A percentile compares a stretch with the other conserved stretches of the same genome.
phyloP scores from a whole-genome alignment of 331 rosid genomes.

The Rosa hybrid region DNA sequence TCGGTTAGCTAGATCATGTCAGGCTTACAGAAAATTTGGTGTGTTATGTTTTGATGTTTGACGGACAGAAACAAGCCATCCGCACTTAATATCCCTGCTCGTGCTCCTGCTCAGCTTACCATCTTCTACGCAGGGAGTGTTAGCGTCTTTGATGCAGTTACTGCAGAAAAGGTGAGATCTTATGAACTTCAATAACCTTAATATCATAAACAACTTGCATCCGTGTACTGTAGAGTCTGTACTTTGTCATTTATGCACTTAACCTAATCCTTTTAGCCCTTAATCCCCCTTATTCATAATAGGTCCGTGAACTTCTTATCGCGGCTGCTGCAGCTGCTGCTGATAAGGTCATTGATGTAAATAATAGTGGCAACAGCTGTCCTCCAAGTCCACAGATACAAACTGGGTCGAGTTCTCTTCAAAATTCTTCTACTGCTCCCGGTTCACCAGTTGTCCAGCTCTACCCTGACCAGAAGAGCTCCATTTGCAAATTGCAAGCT shows the following conservation, averaged over 20 bases:
- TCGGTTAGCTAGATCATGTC: neutral
- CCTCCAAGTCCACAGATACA: slow-evolving; percentile 41
- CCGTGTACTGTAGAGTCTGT: neutral
- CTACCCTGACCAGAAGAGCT: slow-evolving; percentile 52
- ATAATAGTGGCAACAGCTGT: slow-evolving; percentile 37
- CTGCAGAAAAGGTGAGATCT: slow-evolving; percentile 51
- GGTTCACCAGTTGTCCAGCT: slow-evolving; percentile 45
- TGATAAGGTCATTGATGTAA: slow-evolving; percentile 45
- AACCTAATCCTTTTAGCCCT: neutral
- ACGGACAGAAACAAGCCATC: slow-evolving; percentile 42
- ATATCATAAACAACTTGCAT: neutral
- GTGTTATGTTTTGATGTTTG: slow-evolving; percentile 24
- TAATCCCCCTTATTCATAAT: slow-evolving; percentile 4
- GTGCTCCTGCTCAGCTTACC: slow-evolving; percentile 45
- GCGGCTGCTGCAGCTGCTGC: slow-evolving; percentile 49
- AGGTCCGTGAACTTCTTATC: slow-evolving; percentile 60
- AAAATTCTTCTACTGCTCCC: slow-evolving; percentile 41
- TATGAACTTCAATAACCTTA: neutral
- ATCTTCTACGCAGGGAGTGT: slow-evolving; percentile 61
- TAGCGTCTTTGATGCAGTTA: slow-evolving; percentile 55
- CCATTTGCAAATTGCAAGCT: slow-evolving; percentile 68
- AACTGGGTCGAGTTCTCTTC: slow-evolving; percentile 39
- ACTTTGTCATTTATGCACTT: slow-evolving; percentile 1
- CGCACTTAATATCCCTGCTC: slow-evolving; percentile 22
- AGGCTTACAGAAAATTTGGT: slow-evolving; percentile 4